Conservation (phyloP, 352 stramenopile genomes). For the Hyaloperonospora brassicae region DNA sequence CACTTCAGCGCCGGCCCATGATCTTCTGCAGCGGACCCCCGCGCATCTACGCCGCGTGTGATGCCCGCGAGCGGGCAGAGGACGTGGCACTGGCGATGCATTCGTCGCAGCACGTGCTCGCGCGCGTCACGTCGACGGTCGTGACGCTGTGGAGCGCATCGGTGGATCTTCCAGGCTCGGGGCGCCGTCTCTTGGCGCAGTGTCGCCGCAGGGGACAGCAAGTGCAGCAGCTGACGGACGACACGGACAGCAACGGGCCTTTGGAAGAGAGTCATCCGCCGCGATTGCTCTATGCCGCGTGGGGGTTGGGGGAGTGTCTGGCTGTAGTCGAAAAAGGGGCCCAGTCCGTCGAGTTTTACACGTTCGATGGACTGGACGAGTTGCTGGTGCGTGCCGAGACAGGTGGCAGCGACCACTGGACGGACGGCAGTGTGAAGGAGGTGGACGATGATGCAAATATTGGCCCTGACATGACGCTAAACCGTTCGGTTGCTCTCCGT, state of each 20-base stretch:
- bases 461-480: conserved; percentile 13
- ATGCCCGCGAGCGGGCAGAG: conserved; percentile 25
- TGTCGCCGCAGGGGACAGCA: conserved; percentile 29
- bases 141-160: conserved; percentile 48
- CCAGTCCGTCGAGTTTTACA: conserved; percentile 61
- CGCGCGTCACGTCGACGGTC: conserved; percentile 35
- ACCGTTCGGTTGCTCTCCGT: conserved; percentile 17
- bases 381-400: conserved; percentile 16
- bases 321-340: conserved; percentile 55
- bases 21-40: conserved; percentile 67
- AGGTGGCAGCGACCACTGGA: conserved; percentile 1
- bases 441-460: conserved; percentile 1
- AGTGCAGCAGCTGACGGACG: conserved; percentile 11
- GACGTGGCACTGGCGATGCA: conserved; percentile 51
- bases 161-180: conserved; percentile 19
- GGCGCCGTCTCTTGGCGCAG: conserved; percentile 30
- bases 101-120: conserved; percentile 40
- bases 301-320: conserved; percentile 46
- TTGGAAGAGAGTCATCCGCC: conserved; percentile 17
- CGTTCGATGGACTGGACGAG: conserved; percentile 43
- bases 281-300: conserved; percentile 43
- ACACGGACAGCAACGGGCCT: conserved; percentile 1
- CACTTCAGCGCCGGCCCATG: conserved; percentile 23
- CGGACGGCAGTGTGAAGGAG: neutral
- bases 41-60: conserved; percentile 39